Base-by-base conservation (phyloP, 768 basidiomycete genomes). In the Arthromyces matolae region DNA sequence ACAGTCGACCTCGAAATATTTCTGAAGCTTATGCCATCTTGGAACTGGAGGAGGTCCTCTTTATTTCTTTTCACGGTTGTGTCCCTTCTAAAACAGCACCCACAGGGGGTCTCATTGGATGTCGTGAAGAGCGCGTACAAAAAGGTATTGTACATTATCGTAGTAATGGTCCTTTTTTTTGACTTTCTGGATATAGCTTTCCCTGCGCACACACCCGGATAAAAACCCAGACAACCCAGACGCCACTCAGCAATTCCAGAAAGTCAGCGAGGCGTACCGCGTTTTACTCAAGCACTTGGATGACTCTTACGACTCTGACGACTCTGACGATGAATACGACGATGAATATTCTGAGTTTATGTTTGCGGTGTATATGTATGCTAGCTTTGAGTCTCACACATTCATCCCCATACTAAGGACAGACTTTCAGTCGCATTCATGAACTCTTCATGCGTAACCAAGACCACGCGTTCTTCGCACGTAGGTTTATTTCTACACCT, bases 161-260 rank as follows among this genome's bases (percentile, higher is more conserved):
- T 49, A 36, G 4, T 13, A 3, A 13, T 7, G 13, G 23, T 24
- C 8, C 29, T 10, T 20, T 16, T 9, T 31, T 6, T 18, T 39
- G 19, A 49, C 8, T 25, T 2, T 12, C 18, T 33, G 12, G 22
- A 24, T 27, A 39, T 45, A 85, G 80, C 68, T 81, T 44, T 85
- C 85, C 4, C 68, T 87, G 19, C 73, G 73, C 16, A 84, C 80
- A 0, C 88, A 89, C 65, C 86, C 88, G 7, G 87, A 88, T 67
- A 89, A 88, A 68, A 88, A 88, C 49, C 80, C 74, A 0, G 75
- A 75, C 33, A 79, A 88, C 54, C 74, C 73, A 32, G 69, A 74
- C 54, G 86, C 85, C 37, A 88, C 86, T 31, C 72, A 71, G 3
- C 71, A 83, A 60, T 89, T 90, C 58, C 86, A 89, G 64, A 66